Conservation (phyloP, 2,329 filamentous ascomycete species). For the Ceratocystis cubensis region DNA sequence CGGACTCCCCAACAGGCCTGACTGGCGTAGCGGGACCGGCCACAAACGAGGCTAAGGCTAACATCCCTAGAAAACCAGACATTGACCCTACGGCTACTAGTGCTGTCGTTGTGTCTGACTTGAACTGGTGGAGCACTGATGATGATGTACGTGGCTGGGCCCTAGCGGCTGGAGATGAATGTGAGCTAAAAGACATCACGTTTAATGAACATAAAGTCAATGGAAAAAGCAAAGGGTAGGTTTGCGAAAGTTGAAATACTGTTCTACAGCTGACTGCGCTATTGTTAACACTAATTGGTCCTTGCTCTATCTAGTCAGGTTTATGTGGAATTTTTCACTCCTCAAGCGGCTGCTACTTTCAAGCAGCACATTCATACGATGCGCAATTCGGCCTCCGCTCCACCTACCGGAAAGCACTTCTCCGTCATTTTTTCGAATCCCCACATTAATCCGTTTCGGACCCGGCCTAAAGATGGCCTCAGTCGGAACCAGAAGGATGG, state of each 20-base stretch:
- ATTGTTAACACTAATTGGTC: background rate
- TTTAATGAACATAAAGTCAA: conserved; percentile 99
- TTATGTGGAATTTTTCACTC: conserved; percentile 72
- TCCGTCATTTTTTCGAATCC: conserved; percentile 64
- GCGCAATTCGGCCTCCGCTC: conserved; percentile 32
- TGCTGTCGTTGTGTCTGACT: conserved; percentile 73
- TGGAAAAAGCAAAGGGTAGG: conserved; percentile 93
- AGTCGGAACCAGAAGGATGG: conserved; percentile 22
- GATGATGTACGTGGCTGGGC: conserved; percentile 87
- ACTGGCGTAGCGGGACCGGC: conserved; percentile 25
- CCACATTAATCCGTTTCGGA: conserved; percentile 75
- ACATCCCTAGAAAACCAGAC: conserved; percentile 31
- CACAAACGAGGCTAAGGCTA: conserved; percentile 30
- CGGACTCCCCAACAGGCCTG: conserved; percentile 27
- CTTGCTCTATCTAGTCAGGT: conserved; percentile 42
- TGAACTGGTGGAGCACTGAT: conserved; percentile 95
- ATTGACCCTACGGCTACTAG: conserved; percentile 41
- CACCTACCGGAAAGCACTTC: conserved; percentile 54
- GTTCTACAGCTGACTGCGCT: background rate
- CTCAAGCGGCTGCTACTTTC: conserved; percentile 71
- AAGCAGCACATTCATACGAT: conserved; percentile 69
- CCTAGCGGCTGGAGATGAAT: conserved; percentile 64
- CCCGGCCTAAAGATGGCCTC: conserved; percentile 67
- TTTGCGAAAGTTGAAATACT: conserved; percentile 18
- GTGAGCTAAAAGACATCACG: conserved; percentile 79